Conservation (phyloP, 441 rosid genomes). For the Syzygium syzygioides region DNA sequence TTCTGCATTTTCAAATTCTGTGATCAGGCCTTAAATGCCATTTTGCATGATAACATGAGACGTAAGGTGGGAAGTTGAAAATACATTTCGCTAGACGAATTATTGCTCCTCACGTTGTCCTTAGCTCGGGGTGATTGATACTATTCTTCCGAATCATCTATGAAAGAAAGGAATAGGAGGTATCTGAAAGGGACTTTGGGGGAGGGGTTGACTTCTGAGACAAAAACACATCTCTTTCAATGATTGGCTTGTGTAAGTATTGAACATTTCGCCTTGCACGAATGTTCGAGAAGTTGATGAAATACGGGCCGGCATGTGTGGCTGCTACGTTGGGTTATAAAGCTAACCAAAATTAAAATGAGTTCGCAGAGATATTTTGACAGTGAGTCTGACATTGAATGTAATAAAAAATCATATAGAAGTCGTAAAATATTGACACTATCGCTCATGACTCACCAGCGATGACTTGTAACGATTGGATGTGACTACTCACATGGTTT, state of each 20-base stretch:
- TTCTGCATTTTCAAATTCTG: not conserved
- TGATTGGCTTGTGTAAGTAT: not conserved
- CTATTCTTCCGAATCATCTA: not conserved
- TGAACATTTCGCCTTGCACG: not conserved
- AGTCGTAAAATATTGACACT: not conserved
- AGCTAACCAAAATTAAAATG: not conserved
- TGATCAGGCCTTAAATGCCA: not conserved
- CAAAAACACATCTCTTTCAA: not conserved
- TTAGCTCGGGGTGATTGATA: not conserved
- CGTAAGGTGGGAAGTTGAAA: not conserved
- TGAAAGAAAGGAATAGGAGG: not conserved
- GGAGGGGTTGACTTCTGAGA: not conserved
- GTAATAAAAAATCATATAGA: not conserved
- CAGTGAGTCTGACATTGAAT: not conserved
- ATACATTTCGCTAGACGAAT: not conserved
- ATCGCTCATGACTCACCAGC: not conserved
- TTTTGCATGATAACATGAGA: not conserved
- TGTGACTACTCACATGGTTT: not conserved
- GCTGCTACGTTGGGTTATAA: not conserved
- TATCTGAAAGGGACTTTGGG: not conserved
- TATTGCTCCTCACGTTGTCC: not conserved
- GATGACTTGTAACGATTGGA: not conserved
- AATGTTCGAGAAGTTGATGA: not conserved
- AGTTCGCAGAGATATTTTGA: not conserved
- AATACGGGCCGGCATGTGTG: not conserved